Evolutionary conservation across 192 early-diverging fungal species (phyloP).

Genomic region (Endogone sp.): DNA sequence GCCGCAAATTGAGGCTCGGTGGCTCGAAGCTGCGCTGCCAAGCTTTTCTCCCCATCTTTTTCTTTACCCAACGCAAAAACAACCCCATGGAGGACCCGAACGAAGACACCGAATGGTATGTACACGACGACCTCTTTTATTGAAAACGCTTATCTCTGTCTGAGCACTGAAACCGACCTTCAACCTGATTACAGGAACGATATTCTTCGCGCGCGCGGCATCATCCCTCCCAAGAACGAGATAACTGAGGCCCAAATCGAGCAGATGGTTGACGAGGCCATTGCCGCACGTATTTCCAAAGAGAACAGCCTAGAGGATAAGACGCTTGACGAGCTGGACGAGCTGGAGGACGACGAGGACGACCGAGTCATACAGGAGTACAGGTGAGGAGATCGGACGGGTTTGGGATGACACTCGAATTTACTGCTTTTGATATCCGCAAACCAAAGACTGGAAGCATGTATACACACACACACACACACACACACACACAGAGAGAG

Average conservation of each 20-base stretch:
- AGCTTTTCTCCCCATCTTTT: too few relatives aligned
- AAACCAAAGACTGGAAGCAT: neutral
- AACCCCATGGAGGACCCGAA: too few relatives aligned
- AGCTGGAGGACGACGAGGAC: conserved; percentile 92
- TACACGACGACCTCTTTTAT: neutral
- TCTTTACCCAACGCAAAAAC: too few relatives aligned
- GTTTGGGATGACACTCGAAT: neutral
- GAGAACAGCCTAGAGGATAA: conserved; percentile 62
- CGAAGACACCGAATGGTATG: conserved; percentile 7
- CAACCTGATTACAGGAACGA: conserved; percentile 73
- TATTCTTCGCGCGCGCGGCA: conserved; percentile 87
- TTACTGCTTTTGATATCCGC: conserved; percentile 3
- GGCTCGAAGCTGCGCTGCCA: too few relatives aligned
- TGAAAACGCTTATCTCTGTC: neutral
- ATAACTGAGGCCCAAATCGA: conserved; percentile 70
- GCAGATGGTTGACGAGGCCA: conserved; percentile 70
- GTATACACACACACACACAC: too few relatives aligned
- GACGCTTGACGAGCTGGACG: conserved; percentile 80
- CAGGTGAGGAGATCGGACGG: conserved; percentile 33
- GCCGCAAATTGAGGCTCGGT: too few relatives aligned
- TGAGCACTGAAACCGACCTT: too few relatives aligned
- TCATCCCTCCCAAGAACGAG: conserved; percentile 77
- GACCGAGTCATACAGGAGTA: conserved; percentile 78
- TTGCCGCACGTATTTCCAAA: conserved; percentile 50
- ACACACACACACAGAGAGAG: too few relatives aligned